A percentile compares a stretch with the other conserved stretches of the same genome.
Evolutionary conservation across 164 flowering plant species (phyloP).

Genomic region (Protea cynaroides): DNA sequence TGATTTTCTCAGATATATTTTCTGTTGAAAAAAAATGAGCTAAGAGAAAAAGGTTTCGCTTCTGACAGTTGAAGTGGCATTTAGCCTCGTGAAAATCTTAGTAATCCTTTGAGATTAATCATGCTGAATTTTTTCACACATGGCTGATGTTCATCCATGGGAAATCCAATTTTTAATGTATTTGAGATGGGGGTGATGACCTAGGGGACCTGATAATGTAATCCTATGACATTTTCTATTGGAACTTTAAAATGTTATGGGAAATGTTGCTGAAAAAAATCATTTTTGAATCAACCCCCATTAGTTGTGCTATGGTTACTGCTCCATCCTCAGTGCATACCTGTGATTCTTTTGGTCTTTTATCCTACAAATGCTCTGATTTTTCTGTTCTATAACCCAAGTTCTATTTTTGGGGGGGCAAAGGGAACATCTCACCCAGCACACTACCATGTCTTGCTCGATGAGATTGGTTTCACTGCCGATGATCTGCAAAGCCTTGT

Average conservation of each 20-base stretch:
- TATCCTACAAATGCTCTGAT: neutral
- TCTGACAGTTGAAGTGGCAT: no score
- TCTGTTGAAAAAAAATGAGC: no score
- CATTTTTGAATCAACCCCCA: neutral
- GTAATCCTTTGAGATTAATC: no score
- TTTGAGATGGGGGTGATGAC: no score
- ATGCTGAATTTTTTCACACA: neutral
- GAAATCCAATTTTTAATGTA: no score
- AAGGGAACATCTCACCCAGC: slow-evolving; percentile 88
- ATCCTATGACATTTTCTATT: no score
- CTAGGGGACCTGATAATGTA: no score
- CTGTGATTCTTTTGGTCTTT: neutral
- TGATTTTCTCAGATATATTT: no score
- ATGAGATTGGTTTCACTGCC: slow-evolving; percentile 84
- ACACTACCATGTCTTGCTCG: slow-evolving; percentile 80
- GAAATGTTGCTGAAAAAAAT: neutral
- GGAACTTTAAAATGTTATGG: neutral
- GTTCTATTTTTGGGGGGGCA: neutral
- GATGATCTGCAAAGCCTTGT: slow-evolving; percentile 69
- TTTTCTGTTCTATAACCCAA: neutral
- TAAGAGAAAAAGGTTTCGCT: no score
- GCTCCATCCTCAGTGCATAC: neutral
- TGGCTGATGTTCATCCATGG: neutral
- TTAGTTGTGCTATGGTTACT: neutral
- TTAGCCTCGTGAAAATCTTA: no score